Evolutionary conservation across 768 basidiomycete species (phyloP).

Genomic region (Leccinum truebloodii): DNA sequence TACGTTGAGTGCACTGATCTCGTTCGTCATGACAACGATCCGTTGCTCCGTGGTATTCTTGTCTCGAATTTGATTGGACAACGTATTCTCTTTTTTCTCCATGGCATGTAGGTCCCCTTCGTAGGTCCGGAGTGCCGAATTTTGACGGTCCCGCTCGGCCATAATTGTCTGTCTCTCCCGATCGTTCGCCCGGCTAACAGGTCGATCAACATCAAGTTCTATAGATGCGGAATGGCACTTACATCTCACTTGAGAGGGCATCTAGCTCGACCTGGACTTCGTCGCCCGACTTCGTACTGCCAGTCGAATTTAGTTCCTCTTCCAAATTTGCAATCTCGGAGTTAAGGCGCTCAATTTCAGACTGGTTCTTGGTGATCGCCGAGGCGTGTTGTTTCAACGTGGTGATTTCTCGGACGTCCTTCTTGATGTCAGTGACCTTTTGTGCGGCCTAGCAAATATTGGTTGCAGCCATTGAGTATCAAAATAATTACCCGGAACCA

Average conservation of each 20-base stretch:
- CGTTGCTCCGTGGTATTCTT: conserved; percentile 56
- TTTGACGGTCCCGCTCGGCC: conserved; percentile 64
- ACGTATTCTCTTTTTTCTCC: conserved; percentile 59
- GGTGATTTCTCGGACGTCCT: conserved; percentile 60
- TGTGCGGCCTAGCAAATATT: conserved; percentile 46
- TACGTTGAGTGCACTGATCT: conserved; percentile 44
- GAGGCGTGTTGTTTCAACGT: conserved; percentile 61
- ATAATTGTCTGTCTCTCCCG: conserved; percentile 58
- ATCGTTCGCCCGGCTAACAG: conserved; percentile 50
- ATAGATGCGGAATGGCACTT: conserved; percentile 22
- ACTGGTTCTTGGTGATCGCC: conserved; percentile 57
- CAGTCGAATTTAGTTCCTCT: conserved; percentile 64
- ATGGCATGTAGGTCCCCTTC: conserved; percentile 64
- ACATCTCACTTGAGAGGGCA: conserved; percentile 65
- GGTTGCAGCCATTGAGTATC: background rate
- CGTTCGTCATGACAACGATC: conserved; percentile 58
- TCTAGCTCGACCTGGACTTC: conserved; percentile 84
- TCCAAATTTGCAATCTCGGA: conserved; percentile 68
- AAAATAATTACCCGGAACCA: background rate
- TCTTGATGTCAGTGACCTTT: conserved; percentile 52
- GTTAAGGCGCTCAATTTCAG: conserved; percentile 58
- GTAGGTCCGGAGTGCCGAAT: conserved; percentile 47
- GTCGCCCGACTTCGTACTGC: conserved; percentile 78
- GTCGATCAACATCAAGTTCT: background rate
- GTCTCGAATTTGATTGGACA: conserved; percentile 59